Conservation (phyloP, 176 grass and related monocot genomes). For the Aegilops umbellulata region DNA sequence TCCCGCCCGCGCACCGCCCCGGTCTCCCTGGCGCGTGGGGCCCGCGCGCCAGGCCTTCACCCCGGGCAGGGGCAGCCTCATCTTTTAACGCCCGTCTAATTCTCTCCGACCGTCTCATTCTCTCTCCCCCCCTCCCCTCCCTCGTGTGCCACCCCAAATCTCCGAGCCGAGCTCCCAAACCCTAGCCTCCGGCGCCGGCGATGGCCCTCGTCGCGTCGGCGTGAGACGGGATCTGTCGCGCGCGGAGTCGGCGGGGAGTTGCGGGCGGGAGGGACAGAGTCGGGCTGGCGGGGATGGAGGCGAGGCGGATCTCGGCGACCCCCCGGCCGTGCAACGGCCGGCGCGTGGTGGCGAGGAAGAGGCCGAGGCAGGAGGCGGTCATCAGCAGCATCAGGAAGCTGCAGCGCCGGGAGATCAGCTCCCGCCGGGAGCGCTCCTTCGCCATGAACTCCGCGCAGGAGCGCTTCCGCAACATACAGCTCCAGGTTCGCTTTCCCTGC, state of each 20-base stretch:
- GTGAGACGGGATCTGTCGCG: slow-evolving; percentile 9
- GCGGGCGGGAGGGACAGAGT: neutral
- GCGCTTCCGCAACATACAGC: slow-evolving; percentile 81
- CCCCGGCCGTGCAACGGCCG: slow-evolving; percentile 77
- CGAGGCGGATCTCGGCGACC: slow-evolving; percentile 71
- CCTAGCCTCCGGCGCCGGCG: slow-evolving; percentile 24
- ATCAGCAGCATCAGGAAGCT: slow-evolving; percentile 82
- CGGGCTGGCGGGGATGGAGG: slow-evolving; percentile 45
- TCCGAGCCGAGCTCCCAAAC: slow-evolving; percentile 47
- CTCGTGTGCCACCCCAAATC: slow-evolving; percentile 27
- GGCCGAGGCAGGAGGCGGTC: slow-evolving; percentile 49
- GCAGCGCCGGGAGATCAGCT: slow-evolving; percentile 86
- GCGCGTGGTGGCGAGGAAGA: slow-evolving; percentile 72
- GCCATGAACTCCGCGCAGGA: slow-evolving; percentile 81
- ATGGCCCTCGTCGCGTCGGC: neutral
- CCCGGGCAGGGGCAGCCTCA: neutral
- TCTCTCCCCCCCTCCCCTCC: slow-evolving; percentile 32
- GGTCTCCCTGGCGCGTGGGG: neutral
- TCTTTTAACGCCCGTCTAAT: slow-evolving; percentile 39
- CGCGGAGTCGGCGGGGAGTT: neutral
- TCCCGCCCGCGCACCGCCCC: slow-evolving; percentile 31
- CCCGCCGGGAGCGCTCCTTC: slow-evolving; percentile 61
- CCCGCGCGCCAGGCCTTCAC: slow-evolving; percentile 11
- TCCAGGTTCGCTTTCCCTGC: slow-evolving; percentile 49
- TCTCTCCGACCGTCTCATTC: neutral